phyloP scores from a whole-genome alignment of 352 stramenopile species.

The Phytophthora pini region DNA sequence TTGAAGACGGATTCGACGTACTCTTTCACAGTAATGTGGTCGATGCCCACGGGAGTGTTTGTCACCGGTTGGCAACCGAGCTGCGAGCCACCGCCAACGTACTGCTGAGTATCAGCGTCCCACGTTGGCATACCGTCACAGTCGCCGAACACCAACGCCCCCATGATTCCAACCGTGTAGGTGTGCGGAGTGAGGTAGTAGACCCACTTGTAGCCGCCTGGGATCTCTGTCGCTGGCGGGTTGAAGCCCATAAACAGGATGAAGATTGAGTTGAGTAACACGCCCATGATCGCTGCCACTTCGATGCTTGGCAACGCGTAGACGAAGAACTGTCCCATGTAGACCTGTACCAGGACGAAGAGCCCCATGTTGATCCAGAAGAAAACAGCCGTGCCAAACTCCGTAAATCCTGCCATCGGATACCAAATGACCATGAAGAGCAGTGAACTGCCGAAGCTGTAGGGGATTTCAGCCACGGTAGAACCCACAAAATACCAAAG shows the following conservation, averaged over 20 bases:
- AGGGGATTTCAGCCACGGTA: slow-evolving; percentile 64
- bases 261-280: slow-evolving; percentile 55
- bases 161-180: slow-evolving; percentile 30
- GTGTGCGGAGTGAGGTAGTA: slow-evolving; percentile 28
- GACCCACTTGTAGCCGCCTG: slow-evolving; percentile 57
- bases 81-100: slow-evolving; percentile 15
- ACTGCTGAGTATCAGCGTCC: slow-evolving; percentile 13
- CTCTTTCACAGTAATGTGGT: slow-evolving; percentile 41
- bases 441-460: slow-evolving; percentile 44
- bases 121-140: slow-evolving; percentile 29
- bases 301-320: slow-evolving; percentile 45
- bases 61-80: slow-evolving; percentile 27
- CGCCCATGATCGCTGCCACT: slow-evolving; percentile 34
- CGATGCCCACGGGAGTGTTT: slow-evolving; percentile 15
- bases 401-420: slow-evolving; percentile 52
- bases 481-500: slow-evolving; percentile 59
- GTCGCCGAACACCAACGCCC: slow-evolving; percentile 24
- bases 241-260: slow-evolving; percentile 62
- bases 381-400: slow-evolving; percentile 38
- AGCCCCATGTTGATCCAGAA: slow-evolving; percentile 56
- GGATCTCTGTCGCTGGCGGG: slow-evolving; percentile 48
- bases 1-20: slow-evolving; percentile 51
- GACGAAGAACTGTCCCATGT: slow-evolving; percentile 48
- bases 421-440: slow-evolving; percentile 57
- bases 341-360: slow-evolving; percentile 50